phyloP scores from a whole-genome alignment of 2,329 filamentous ascomycete genomes.

The Curvularia lunata region DNA sequence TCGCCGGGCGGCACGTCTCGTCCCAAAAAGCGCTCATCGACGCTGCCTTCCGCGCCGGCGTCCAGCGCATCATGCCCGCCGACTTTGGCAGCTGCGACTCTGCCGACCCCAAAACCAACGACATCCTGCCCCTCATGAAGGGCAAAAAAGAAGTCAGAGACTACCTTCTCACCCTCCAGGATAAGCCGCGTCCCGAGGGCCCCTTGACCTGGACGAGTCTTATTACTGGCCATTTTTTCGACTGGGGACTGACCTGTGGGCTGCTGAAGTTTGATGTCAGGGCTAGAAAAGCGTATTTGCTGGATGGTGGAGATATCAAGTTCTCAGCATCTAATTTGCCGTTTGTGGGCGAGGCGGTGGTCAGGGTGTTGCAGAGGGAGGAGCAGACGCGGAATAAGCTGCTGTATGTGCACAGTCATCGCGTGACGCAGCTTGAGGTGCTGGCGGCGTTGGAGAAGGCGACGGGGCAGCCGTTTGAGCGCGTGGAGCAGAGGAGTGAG shows the following conservation, averaged over 20 bases:
- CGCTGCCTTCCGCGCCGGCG: constrained; percentile 63
- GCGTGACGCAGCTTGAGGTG: constrained; percentile 65
- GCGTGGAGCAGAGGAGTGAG: constrained; percentile 51
- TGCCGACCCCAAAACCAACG: constrained; percentile 49
- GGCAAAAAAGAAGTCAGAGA: constrained; percentile 55
- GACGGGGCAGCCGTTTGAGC: constrained; percentile 59
- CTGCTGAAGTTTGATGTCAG: constrained; percentile 62
- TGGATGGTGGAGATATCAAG: constrained; percentile 63
- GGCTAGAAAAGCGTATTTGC: constrained; percentile 59
- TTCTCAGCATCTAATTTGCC: constrained; percentile 61
- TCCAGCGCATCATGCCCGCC: constrained; percentile 66
- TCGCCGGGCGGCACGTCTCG: constrained; percentile 54
- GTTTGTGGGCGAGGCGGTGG: constrained; percentile 62
- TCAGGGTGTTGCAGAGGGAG: constrained; percentile 55
- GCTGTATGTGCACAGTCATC: constrained; percentile 64
- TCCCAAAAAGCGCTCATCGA: constrained; percentile 62
- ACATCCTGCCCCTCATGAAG: constrained; percentile 60
- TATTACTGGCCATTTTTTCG: constrained; percentile 66
- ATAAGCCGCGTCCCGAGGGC: constrained; percentile 49
- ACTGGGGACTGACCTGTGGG: constrained; percentile 60
- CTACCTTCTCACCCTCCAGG: constrained; percentile 57
- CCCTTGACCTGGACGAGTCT: constrained; percentile 66
- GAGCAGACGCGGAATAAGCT: constrained; percentile 63
- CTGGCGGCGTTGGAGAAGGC: constrained; percentile 61
- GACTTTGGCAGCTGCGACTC: constrained; percentile 62